Conservation (phyloP, 1,284 basidiomycete genomes). For the Leccinum fuscescens region DNA sequence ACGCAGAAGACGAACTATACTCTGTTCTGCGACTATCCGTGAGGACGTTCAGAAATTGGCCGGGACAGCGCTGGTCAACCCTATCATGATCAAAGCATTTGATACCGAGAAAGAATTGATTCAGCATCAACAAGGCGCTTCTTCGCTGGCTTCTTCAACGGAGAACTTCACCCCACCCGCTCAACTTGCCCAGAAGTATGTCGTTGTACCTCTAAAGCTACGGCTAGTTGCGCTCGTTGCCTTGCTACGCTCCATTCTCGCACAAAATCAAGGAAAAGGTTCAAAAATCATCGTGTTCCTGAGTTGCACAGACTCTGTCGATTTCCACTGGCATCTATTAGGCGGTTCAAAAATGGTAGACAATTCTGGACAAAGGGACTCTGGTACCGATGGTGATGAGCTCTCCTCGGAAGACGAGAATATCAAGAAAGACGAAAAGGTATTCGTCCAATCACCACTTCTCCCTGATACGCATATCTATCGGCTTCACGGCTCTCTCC, state of each 20-base stretch:
- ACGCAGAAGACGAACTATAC: constrained; percentile 72
- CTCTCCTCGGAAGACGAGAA: constrained; percentile 23
- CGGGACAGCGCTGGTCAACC: constrained; percentile 73
- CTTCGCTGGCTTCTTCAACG: constrained; percentile 19
- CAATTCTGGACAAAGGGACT: constrained; percentile 30
- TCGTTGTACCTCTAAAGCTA: constrained; percentile 91
- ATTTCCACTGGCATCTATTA: constrained; percentile 93
- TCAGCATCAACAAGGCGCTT: constrained; percentile 11
- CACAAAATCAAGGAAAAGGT: constrained; percentile 51
- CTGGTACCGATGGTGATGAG: constrained; percentile 34
- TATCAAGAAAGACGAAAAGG: constrained; percentile 36
- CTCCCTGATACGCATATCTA: constrained; percentile 83
- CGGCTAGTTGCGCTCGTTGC: constrained; percentile 90
- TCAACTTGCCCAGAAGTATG: constrained; percentile 92
- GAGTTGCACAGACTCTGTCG: constrained; percentile 95
- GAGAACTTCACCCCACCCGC: constrained; percentile 91
- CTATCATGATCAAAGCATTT: constrained; percentile 71
- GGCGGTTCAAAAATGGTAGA: constrained; percentile 75
- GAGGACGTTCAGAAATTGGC: constrained; percentile 95
- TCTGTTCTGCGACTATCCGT: constrained; percentile 96
- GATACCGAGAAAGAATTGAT: constrained; percentile 42
- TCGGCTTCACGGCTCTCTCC: constrained; percentile 93
- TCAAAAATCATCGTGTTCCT: constrained; percentile 91
- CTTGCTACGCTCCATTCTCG: constrained; percentile 74
- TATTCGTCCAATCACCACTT: constrained; percentile 68